Percentiles rank a stretch among this genome's conserved stretches.
phyloP scores from a whole-genome alignment of 805 yeast species.

The Dipodascus geniculatus region DNA sequence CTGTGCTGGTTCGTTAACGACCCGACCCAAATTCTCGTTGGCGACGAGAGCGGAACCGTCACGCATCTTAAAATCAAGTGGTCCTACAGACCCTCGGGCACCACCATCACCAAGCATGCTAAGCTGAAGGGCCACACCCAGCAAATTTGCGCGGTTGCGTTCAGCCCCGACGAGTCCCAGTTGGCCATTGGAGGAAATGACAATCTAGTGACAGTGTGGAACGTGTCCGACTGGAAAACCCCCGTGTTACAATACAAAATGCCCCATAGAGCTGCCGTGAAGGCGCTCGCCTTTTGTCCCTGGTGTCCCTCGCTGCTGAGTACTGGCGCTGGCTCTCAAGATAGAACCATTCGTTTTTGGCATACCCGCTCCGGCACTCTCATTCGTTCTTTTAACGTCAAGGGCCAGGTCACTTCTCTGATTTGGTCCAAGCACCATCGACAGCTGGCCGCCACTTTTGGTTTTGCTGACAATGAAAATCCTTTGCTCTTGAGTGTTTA shows the following conservation, averaged over 20 bases:
- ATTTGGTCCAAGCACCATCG: conserved; percentile 57
- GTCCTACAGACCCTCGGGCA: conserved; percentile 26
- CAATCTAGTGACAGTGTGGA: conserved; percentile 71
- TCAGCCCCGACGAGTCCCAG: conserved; percentile 41
- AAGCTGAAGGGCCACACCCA: conserved; percentile 16
- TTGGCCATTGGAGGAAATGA: conserved; percentile 81
- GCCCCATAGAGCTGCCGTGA: conserved; percentile 76
- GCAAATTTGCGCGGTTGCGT: conserved; percentile 33
- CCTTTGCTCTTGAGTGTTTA: conserved; percentile 48
- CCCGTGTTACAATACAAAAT: conserved; percentile 40
- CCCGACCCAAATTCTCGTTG: conserved; percentile 37
- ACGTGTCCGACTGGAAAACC: conserved; percentile 30
- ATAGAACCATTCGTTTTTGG: conserved; percentile 76
- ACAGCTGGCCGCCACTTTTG: conserved; percentile 71
- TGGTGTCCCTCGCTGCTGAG: conserved; percentile 75
- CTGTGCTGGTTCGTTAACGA: conserved; percentile 44
- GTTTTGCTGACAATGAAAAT: conserved; percentile 48
- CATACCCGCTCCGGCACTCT: conserved; percentile 71
- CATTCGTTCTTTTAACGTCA: conserved; percentile 42
- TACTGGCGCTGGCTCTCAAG: conserved; percentile 86
- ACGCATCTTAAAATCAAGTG: conserved; percentile 4
- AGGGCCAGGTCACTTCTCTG: conserved; percentile 68
- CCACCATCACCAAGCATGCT: conserved; percentile 9
- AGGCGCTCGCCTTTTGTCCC: conserved; percentile 84
- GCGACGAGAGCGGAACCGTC: conserved; percentile 57